Evolutionary conservation across 2,329 filamentous ascomycete genomes (phyloP).

Genomic region (Alternaria incomplexa): DNA sequence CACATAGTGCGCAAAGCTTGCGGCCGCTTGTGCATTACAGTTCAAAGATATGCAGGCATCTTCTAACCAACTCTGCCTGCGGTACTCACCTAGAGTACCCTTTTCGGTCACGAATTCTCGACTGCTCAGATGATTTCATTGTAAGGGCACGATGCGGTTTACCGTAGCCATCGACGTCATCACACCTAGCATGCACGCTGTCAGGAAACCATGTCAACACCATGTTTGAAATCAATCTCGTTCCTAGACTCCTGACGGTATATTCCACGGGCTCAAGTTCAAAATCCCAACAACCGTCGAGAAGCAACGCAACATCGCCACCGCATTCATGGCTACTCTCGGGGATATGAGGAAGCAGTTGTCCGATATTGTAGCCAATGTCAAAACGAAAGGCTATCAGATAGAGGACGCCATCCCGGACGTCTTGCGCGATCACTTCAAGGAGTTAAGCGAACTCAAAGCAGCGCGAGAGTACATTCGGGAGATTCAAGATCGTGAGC

Average conservation of each 20-base stretch:
- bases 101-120: background rate
- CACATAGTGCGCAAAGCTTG: background rate
- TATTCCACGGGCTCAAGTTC: background rate
- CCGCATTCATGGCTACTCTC: conserved; percentile 12
- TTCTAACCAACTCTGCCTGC: background rate
- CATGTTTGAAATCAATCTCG: background rate
- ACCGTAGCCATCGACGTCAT: background rate
- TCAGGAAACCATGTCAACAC: background rate
- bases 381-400: conserved; percentile 16
- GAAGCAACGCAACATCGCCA: background rate
- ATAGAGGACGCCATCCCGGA: conserved; percentile 22
- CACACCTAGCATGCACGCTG: background rate
- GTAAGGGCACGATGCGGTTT: background rate
- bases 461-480: conserved; percentile 21
- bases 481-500: conserved; percentile 18
- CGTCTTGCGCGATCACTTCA: conserved; percentile 16
- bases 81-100: background rate
- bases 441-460: conserved; percentile 16
- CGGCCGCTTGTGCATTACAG: background rate
- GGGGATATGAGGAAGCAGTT: conserved; percentile 23
- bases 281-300: background rate
- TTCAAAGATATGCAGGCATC: background rate
- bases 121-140: background rate
- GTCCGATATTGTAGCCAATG: conserved; percentile 14
- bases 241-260: background rate